Conservation (phyloP, 495 filamentous ascomycete genomes). For the Neurospora sp. region DNA sequence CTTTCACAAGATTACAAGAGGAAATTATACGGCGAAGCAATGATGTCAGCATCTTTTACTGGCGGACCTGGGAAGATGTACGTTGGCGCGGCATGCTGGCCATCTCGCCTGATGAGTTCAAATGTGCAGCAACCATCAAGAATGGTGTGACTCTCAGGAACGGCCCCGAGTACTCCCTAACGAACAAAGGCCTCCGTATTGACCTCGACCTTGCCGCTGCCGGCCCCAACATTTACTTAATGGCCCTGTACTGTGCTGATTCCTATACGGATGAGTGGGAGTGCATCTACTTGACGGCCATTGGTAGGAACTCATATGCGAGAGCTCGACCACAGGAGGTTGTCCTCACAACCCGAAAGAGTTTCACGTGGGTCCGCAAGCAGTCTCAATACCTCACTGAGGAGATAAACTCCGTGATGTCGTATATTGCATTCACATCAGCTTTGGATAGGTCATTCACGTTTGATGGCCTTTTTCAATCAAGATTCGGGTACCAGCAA, state of each 20-base stretch:
- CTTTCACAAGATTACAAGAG: conserved; percentile 18
- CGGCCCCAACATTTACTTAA: background rate
- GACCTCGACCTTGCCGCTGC: background rate
- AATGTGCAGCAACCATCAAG: background rate
- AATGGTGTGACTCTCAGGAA: background rate
- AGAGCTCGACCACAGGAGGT: background rate
- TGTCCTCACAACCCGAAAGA: background rate
- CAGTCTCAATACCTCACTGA: background rate
- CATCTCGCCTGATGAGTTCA: background rate
- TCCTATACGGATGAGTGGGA: background rate
- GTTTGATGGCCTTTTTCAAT: background rate
- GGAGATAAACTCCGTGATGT: background rate
- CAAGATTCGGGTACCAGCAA: background rate
- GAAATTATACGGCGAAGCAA: conserved; percentile 12
- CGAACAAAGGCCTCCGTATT: background rate
- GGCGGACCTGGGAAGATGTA: background rate
- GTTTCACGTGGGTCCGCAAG: background rate
- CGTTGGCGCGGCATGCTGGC: background rate
- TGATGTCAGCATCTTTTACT: conserved; percentile 16
- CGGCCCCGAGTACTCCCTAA: background rate
- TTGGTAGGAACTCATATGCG: background rate
- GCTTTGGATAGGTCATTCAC: background rate
- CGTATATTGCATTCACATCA: background rate
- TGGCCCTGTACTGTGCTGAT: background rate
- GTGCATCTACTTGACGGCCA: background rate